Percentiles rank a stretch among this genome's conserved stretches.
Conservation (phyloP, 495 filamentous ascomycete species). For the Staphylotrichum longicolle region DNA sequence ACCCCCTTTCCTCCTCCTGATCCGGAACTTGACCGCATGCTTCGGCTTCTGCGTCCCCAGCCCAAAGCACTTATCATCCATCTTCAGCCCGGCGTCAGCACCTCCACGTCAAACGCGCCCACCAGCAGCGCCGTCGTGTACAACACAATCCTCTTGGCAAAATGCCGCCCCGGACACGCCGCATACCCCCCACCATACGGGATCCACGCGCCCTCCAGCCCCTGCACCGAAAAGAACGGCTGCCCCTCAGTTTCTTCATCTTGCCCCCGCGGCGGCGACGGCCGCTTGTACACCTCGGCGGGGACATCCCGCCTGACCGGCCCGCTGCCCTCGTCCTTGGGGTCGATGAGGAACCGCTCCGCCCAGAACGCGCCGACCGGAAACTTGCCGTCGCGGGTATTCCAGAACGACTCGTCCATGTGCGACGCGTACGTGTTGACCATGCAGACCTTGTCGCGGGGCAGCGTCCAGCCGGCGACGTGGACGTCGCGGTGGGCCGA, state of each 20-base stretch:
- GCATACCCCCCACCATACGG: constrained; percentile 12
- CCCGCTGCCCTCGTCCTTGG: not conserved
- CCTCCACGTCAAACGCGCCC: not conserved
- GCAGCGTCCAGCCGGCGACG: constrained; percentile 24
- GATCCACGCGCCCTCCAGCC: constrained; percentile 13
- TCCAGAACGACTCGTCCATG: constrained; percentile 33
- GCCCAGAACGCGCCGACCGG: constrained; percentile 33
- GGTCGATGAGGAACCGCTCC: constrained; percentile 32
- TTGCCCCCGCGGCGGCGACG: no score
- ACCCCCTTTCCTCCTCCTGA: not conserved
- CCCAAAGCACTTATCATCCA: not conserved
- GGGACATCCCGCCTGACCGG: no score
- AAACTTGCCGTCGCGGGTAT: constrained; percentile 23
- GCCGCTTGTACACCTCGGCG: no score
- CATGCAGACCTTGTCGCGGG: constrained; percentile 19
- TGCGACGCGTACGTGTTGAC: constrained; percentile 20
- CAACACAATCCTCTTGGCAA: not conserved
- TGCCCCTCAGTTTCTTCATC: not conserved
- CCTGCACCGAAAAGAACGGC: constrained; percentile 9
- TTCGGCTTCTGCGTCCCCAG: constrained; percentile 5
- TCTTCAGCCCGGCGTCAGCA: not conserved
- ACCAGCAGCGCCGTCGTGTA: not conserved
- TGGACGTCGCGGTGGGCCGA: constrained; percentile 18
- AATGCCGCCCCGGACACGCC: constrained; percentile 1
- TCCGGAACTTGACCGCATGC: not conserved